A percentile compares a stretch with the other conserved stretches of the same genome.
These are phyloP conservation scores for Isoetes taiwanensis DNA, from an alignment of 75 land plant genomes.

Conservation along the genomic window DNA sequence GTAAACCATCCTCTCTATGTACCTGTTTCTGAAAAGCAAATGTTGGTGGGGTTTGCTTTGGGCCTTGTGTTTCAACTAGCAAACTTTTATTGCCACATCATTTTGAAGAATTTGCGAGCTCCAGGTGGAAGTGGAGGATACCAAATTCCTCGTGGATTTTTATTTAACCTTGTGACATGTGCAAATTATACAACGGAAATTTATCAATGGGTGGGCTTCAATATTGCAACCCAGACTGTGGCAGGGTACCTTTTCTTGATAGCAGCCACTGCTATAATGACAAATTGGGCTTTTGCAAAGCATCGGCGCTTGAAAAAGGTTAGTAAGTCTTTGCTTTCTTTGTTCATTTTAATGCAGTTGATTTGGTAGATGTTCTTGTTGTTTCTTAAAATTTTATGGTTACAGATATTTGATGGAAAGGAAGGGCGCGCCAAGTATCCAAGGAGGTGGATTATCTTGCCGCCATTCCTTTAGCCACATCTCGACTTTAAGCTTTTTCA, in stretches of 20 bases:
- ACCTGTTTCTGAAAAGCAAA: constrained; percentile 77
- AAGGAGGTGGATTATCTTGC: constrained; percentile 79
- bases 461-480: no score
- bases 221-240: constrained; percentile 86
- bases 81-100: constrained; percentile 72
- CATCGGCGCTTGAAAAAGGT: constrained; percentile 87
- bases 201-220: constrained; percentile 94
- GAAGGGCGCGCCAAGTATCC: constrained; percentile 88
- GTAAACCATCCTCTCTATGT: constrained; percentile 89
- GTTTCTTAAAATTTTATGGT: no score
- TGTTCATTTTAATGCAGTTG: no score
- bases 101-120: constrained; percentile 62
- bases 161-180: no score
- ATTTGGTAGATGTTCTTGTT: no score
- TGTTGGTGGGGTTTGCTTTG: constrained; percentile 74
- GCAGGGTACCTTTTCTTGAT: constrained; percentile 77
- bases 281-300: constrained; percentile 88
- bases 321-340: not conserved
- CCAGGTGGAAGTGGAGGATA: constrained; percentile 76
- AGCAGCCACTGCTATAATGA: constrained; percentile 74
- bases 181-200: constrained; percentile 97
- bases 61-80: constrained; percentile 60
- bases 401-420: constrained; percentile 91
- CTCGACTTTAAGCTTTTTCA: no score
- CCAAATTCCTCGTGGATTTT: constrained; percentile 74